phyloP scores from a whole-genome alignment of 2,329 filamentous ascomycete species.

The Fusarium algeriense region DNA sequence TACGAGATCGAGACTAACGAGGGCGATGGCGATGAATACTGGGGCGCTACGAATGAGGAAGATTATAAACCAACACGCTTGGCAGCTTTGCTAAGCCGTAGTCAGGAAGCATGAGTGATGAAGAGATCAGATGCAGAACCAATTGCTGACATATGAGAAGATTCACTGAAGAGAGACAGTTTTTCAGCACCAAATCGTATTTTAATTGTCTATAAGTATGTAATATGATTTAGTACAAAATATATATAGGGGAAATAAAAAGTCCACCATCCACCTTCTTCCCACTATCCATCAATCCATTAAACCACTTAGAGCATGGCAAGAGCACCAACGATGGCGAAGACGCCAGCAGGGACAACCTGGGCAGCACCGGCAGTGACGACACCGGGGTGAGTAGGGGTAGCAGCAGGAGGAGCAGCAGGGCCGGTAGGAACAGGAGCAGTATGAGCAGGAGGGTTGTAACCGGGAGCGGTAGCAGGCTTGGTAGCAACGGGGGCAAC shows the following conservation, averaged over 20 bases:
- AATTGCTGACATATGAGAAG: accelerated
- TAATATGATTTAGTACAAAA: neutral
- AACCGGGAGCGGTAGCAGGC: neutral
- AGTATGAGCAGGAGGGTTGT: neutral
- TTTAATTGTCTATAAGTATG: constrained; percentile 2
- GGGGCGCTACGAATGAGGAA: too few species aligned
- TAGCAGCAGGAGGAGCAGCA: constrained; percentile 4
- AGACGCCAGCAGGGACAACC: constrained; percentile 38
- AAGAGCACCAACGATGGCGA: constrained; percentile 44
- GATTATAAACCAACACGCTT: too few species aligned
- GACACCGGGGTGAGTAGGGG: constrained; percentile 11
- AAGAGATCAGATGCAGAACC: accelerated
- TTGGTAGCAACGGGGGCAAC: constrained; percentile 24
- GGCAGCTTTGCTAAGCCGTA: too few species aligned
- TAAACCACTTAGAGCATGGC: constrained; percentile 40
- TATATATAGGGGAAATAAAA: neutral
- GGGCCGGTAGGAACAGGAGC: constrained; percentile 1
- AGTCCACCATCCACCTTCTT: neutral
- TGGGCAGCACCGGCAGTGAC: constrained; percentile 39
- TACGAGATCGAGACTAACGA: too few species aligned
- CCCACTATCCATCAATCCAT: neutral
- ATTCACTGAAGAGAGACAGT: accelerated
- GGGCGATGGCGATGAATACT: too few species aligned
- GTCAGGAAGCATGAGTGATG: accelerated
- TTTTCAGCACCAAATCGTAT: neutral